Base-by-base conservation (phyloP, 805 yeast species). In the Pichia eremophila region DNA sequence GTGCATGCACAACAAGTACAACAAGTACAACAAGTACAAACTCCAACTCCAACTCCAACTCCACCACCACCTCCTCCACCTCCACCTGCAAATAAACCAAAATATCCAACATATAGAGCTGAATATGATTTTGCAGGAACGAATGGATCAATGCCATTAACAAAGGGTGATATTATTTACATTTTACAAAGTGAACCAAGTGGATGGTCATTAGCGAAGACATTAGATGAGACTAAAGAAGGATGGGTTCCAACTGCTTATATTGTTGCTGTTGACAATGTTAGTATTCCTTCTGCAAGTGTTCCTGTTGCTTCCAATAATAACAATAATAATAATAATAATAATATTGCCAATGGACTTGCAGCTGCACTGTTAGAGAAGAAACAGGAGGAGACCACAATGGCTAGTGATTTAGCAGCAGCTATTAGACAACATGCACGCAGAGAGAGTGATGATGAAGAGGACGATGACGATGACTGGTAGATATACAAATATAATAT, bases 191-290 rank as follows among this genome's bases (percentile, higher is more conserved):
- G 83, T 53, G 86, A 83, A 48, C 80, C 82, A 41, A 90, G 86
- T 52, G 96, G 96, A 17, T 93, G 99, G 99, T 91, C 95, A 57
- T 72, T 93, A 49, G 97, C 89, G 10, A 85, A 84, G 62, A 72
- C 79, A 34, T 63, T 83, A 51, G 90, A 84, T 58, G 93, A 85
- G 39, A 60, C 82, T 1, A 76, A 71, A 48, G 93, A 89, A 63
- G 99, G 99, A 6, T 93, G 99, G 99, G 91, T 93, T 12, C 99
- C 99, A 14, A 83, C 93, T 22, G 85, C 90, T n/a, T 93, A 90
- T 62, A 79, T 91, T 59, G 79, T 72, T 19, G 22, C 22, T 19
- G 22, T 19, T 19, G 22, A 19, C 4, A 19, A 19, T 19, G 22
- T 19, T 19, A 19, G 22, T 19, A 4, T 19, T 19, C 22, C 22